Conservation (phyloP, 768 basidiomycete genomes). For the Lactarius pseudohatsudake region DNA sequence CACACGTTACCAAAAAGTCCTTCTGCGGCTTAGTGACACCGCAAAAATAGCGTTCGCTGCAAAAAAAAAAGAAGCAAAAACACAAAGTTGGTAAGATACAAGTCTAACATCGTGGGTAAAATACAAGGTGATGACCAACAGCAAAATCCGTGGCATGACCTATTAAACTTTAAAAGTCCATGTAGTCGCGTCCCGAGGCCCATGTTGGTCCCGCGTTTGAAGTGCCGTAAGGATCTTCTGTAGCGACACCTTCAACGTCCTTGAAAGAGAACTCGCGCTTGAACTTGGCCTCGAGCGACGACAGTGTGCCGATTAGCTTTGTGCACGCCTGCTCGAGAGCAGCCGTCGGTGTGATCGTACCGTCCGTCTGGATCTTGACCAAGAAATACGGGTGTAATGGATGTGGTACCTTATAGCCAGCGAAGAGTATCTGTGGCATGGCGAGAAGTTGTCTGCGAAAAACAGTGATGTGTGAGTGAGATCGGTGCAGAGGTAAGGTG, state of each 20-base stretch:
- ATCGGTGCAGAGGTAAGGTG: background rate
- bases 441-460: constrained; percentile 77
- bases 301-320: constrained; percentile 64
- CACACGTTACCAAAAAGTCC: background rate
- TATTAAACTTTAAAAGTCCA: constrained; percentile 30
- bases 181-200: constrained; percentile 32
- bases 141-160: constrained; percentile 7
- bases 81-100: constrained; percentile 9
- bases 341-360: constrained; percentile 74
- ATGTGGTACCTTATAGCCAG: constrained; percentile 97
- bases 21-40: background rate
- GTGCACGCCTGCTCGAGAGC: constrained; percentile 83
- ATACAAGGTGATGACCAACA: constrained; percentile 23
- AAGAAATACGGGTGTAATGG: constrained; percentile 93
- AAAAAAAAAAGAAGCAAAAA: background rate
- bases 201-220: constrained; percentile 27
- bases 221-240: constrained; percentile 37
- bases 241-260: constrained; percentile 53
- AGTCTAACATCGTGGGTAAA: constrained; percentile 8
- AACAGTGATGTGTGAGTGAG: background rate
- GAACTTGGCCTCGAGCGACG: constrained; percentile 71
- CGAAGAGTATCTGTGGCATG: constrained; percentile 88
- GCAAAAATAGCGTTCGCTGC: background rate
- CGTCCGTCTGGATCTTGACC: constrained; percentile 95
- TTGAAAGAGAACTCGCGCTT: constrained; percentile 81